These are phyloP conservation scores for Lignosus rhinocerotis DNA, from an alignment of 1,284 basidiomycete genomes.

Conservation along the genomic window DNA sequence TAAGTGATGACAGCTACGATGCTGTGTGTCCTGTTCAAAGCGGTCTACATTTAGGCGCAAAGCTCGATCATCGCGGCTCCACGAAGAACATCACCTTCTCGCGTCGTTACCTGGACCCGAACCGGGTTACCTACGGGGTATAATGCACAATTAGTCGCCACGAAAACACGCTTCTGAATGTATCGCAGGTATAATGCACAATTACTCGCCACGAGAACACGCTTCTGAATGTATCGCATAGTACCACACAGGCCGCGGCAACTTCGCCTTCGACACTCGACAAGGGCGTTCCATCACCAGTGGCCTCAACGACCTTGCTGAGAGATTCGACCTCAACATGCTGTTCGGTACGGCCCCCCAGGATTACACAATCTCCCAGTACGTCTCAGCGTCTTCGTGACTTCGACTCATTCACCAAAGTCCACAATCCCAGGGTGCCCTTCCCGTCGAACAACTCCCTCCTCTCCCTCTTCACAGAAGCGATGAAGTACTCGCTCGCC, in stretches of 20 bases:
- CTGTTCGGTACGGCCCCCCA: constrained; percentile 71
- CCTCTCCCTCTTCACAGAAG: constrained; percentile 61
- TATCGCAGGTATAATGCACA: constrained; percentile 37
- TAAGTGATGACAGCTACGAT: neutral
- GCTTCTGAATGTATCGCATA: constrained; percentile 27
- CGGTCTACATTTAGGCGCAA: constrained; percentile 41
- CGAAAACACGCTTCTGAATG: neutral
- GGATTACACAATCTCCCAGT: constrained; percentile 68
- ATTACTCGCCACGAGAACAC: neutral
- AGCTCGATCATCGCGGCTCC: constrained; percentile 46
- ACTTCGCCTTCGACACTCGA: constrained; percentile 56
- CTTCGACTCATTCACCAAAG: too few relatives aligned
- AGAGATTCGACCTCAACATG: constrained; percentile 53
- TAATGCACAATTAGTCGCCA: neutral
- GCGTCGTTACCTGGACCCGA: constrained; percentile 74
- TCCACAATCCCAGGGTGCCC: constrained; percentile 44
- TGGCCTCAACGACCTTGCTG: constrained; percentile 53
- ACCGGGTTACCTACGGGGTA: constrained; percentile 72
- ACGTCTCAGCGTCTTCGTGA: constrained; percentile 21
- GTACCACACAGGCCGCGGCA: constrained; percentile 55
- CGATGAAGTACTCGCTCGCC: constrained; percentile 54
- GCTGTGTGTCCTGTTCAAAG: neutral
- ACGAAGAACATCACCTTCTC: constrained; percentile 58
- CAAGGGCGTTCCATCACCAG: constrained; percentile 52
- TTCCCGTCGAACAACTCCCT: constrained; percentile 68